These are phyloP conservation scores for Cercophora samala DNA, from an alignment of 495 filamentous ascomycete species.

Conservation along the genomic window DNA sequence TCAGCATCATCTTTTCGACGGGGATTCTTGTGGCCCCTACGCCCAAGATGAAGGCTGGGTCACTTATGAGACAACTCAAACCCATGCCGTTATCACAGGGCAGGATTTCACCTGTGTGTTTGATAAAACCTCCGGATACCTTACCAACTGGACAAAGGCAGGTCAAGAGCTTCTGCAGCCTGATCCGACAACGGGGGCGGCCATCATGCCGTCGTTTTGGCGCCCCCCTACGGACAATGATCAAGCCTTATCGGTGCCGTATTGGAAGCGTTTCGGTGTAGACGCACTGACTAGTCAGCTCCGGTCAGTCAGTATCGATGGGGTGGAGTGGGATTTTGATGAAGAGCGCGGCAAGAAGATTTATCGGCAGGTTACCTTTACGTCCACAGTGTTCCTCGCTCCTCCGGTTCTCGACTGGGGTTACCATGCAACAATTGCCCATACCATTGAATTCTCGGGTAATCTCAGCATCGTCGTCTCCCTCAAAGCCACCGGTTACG, in stretches of 20 bases:
- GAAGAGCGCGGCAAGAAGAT: conserved; percentile 21
- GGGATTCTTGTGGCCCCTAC: not conserved
- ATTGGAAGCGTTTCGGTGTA: conserved; percentile 39
- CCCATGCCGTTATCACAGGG: conserved; percentile 14
- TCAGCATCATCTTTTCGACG: conserved; percentile 18
- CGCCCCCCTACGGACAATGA: conserved; percentile 61
- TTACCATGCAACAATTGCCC: conserved; percentile 45
- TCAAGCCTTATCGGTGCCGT: conserved; percentile 36
- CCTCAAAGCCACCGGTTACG: conserved; percentile 35
- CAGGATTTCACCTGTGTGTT: conserved; percentile 35
- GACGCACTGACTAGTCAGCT: conserved; percentile 42
- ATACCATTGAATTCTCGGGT: conserved; percentile 46
- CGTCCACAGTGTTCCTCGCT: conserved; percentile 36
- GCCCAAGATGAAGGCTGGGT: not conserved
- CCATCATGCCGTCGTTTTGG: conserved; percentile 38
- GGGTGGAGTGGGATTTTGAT: conserved; percentile 11
- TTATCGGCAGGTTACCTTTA: conserved; percentile 24
- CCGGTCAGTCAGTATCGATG: conserved; percentile 37
- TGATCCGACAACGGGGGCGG: conserved; percentile 40
- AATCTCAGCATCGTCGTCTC: conserved; percentile 41
- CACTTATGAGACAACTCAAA: not conserved
- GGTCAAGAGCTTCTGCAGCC: conserved; percentile 28
- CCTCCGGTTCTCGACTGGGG: conserved; percentile 59
- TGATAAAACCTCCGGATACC: conserved; percentile 38
- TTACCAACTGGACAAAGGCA: conserved; percentile 36